Conservation (phyloP, 768 basidiomycete species). For the Lactarius evosmus region DNA sequence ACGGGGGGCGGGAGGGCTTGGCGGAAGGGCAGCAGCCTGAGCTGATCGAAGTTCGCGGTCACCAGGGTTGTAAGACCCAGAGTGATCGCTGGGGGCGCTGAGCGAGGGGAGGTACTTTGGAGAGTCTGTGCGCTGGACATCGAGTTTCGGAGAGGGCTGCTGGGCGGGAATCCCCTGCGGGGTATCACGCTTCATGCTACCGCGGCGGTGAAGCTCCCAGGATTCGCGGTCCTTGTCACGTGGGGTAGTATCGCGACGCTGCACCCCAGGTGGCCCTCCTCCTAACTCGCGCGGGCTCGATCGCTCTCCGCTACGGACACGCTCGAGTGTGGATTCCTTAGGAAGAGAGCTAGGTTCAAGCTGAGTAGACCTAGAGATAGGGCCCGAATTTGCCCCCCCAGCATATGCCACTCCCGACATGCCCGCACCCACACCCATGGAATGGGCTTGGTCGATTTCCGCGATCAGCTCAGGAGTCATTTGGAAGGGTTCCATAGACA, state of each 20-base stretch:
- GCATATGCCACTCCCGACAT: slow-evolving; percentile 26
- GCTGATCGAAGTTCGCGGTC: slow-evolving; percentile 24
- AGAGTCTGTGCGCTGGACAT: slow-evolving; percentile 21
- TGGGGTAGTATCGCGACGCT: slow-evolving; percentile 21
- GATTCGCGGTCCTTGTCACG: slow-evolving; percentile 21
- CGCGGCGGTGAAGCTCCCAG: slow-evolving; percentile 22
- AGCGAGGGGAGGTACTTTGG: slow-evolving; percentile 25
- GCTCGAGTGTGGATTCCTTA: slow-evolving; percentile 25
- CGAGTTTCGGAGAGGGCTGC: slow-evolving; percentile 21
- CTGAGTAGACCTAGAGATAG: slow-evolving; percentile 20
- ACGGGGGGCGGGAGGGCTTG: slow-evolving; percentile 22
- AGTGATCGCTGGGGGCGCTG: slow-evolving; percentile 17
- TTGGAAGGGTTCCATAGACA: slow-evolving; percentile 19
- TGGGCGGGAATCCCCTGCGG: slow-evolving; percentile 9
- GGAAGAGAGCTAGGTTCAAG: slow-evolving; percentile 25
- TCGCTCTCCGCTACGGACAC: slow-evolving; percentile 20
- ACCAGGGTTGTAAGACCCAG: slow-evolving; percentile 18
- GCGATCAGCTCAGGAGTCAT: slow-evolving; percentile 22
- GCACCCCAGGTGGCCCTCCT: neutral
- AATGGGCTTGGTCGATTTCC: slow-evolving; percentile 25
- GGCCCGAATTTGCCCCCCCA: slow-evolving; percentile 21
- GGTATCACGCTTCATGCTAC: slow-evolving; percentile 25
- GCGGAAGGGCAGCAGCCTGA: slow-evolving; percentile 18
- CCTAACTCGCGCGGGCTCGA: slow-evolving; percentile 22
- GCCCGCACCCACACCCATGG: slow-evolving; percentile 13